Conservation (phyloP, 2,329 filamentous ascomycete genomes). For the Diaporthe longicolla region DNA sequence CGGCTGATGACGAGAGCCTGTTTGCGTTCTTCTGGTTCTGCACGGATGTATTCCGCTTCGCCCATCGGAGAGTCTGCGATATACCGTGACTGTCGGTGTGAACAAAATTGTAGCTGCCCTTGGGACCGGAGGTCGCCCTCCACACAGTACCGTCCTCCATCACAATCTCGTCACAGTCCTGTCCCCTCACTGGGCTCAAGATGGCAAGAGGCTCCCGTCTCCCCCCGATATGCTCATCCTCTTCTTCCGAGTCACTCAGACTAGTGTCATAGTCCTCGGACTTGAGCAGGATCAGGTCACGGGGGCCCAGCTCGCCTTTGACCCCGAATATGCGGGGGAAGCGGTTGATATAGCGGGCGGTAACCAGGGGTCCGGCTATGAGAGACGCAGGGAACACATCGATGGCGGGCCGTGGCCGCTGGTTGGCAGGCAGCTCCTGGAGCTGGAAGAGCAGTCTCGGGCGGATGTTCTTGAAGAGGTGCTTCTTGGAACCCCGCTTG, state of each 20-base stretch:
- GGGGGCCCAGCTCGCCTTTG: slow-evolving; percentile 74
- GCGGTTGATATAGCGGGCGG: slow-evolving; percentile 70
- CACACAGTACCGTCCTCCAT: slow-evolving; percentile 74
- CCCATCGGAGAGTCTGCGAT: slow-evolving; percentile 77
- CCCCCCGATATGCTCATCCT: slow-evolving; percentile 49
- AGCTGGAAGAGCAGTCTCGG: slow-evolving; percentile 80
- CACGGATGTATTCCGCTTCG: slow-evolving; percentile 59
- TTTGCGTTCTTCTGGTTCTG: slow-evolving; percentile 41
- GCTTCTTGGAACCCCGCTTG: slow-evolving; percentile 70
- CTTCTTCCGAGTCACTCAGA: slow-evolving; percentile 58
- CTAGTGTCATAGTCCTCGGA: slow-evolving; percentile 74
- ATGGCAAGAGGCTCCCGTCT: slow-evolving; percentile 73
- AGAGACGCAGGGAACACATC: slow-evolving; percentile 81
- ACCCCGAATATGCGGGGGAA: slow-evolving; percentile 76
- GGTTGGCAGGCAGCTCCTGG: slow-evolving; percentile 72
- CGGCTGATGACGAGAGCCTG: slow-evolving; percentile 19
- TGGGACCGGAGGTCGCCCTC: slow-evolving; percentile 65
- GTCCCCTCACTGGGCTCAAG: slow-evolving; percentile 70
- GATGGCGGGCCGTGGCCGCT: slow-evolving; percentile 75
- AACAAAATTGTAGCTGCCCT: slow-evolving; percentile 77
- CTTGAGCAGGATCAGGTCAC: slow-evolving; percentile 80
- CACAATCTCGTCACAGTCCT: slow-evolving; percentile 74
- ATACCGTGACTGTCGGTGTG: slow-evolving; percentile 70
- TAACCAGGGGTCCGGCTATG: slow-evolving; percentile 68
- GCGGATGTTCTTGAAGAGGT: slow-evolving; percentile 76